Conservation (phyloP, 345 rosid species). For the Populus davidiana region DNA sequence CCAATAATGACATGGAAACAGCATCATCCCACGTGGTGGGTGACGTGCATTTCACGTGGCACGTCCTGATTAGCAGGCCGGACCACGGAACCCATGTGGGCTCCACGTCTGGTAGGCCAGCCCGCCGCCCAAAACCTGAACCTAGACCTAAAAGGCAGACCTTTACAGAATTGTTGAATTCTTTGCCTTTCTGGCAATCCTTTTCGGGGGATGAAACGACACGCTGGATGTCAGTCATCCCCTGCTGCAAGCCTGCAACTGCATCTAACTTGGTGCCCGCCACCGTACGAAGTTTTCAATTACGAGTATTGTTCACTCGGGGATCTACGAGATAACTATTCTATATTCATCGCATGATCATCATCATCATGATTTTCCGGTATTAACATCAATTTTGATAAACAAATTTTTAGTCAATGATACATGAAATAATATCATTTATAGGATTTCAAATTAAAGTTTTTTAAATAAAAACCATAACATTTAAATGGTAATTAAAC, state of each 20-base stretch:
- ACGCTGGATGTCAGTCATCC: neutral
- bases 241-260: neutral
- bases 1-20: constrained; percentile 9
- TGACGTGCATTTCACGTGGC: constrained; percentile 10
- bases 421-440: too few relatives aligned
- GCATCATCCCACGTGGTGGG: constrained; percentile 21
- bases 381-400: too few relatives aligned
- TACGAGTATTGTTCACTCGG: neutral
- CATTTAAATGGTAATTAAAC: too few relatives aligned
- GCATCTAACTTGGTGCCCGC: constrained; percentile 20
- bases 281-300: constrained; percentile 39
- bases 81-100: neutral
- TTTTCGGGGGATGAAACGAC: neutral
- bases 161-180: neutral
- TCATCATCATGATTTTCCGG: neutral
- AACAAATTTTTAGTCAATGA: too few relatives aligned
- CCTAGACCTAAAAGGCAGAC: neutral
- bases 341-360: neutral
- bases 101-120: constrained; percentile 9
- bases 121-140: constrained; percentile 20
- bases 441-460: too few relatives aligned
- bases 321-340: constrained; percentile 9
- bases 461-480: too few relatives aligned
- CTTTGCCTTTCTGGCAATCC: neutral
- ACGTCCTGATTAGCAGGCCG: fast-evolving